Evolutionary conservation across 345 rosid genomes (phyloP).

Genomic region (Raphanus raphanistrum): DNA sequence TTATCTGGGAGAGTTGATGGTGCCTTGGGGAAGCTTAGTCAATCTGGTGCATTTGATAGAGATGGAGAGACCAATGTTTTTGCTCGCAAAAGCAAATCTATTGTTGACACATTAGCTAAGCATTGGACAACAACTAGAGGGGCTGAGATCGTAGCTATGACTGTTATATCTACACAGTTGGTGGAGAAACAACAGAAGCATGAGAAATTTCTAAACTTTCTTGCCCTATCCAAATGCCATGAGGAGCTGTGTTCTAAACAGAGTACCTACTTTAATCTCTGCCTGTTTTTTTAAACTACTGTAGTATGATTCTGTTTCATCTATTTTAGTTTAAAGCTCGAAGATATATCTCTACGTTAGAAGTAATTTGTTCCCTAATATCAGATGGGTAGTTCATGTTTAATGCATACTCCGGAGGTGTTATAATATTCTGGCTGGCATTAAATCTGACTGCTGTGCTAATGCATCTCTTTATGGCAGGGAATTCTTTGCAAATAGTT

Average conservation of each 20-base stretch:
- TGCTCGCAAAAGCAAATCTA: conserved; percentile 76
- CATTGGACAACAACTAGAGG: conserved; percentile 99
- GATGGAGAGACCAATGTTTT: conserved; percentile 86
- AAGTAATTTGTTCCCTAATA: not conserved
- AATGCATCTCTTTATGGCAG: conserved; percentile 44
- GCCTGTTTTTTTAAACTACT: not conserved
- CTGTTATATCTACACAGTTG: conserved; percentile 69
- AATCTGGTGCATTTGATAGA: conserved; percentile 84
- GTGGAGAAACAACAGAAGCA: conserved; percentile 92
- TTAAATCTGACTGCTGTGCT: not conserved
- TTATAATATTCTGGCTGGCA: conserved; percentile 14
- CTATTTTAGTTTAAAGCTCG: not conserved
- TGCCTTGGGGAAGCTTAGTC: conserved; percentile 62
- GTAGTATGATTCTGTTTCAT: conserved; percentile 8
- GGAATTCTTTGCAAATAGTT: conserved; percentile 70
- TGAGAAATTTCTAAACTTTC: conserved; percentile 81
- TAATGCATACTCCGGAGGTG: not conserved
- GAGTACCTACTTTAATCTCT: conserved; percentile 50
- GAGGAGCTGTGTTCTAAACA: conserved; percentile 81
- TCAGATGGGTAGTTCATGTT: conserved; percentile 7
- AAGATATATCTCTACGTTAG: not conserved
- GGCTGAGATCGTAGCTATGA: conserved; percentile 82
- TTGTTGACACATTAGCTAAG: conserved; percentile 91
- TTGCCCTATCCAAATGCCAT: conserved; percentile 93
- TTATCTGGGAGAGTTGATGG: conserved; percentile 65